These are phyloP conservation scores for Curvularia hawaiiensis DNA, from an alignment of 2,329 filamentous ascomycete species.

Conservation along the genomic window DNA sequence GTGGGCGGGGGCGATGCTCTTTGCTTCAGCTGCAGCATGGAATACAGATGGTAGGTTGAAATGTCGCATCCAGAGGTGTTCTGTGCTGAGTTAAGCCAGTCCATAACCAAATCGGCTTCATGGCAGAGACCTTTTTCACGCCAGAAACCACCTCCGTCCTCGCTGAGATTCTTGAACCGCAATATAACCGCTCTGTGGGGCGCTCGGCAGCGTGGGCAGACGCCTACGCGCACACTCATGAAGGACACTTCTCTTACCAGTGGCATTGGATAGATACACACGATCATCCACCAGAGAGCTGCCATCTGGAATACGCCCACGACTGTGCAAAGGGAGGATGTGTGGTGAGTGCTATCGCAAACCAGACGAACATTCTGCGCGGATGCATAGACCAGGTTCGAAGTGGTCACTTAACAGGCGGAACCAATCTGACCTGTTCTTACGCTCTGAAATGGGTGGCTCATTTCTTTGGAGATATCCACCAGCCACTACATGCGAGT, in stretches of 20 bases:
- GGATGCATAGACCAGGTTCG: conserved; percentile 43
- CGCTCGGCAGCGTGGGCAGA: conserved; percentile 50
- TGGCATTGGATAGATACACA: conserved; percentile 51
- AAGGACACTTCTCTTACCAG: conserved; percentile 50
- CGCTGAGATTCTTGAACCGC: conserved; percentile 45
- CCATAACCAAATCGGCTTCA: conserved; percentile 50
- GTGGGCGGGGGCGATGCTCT: conserved; percentile 18
- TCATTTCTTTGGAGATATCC: conserved; percentile 51
- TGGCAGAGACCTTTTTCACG: conserved; percentile 46
- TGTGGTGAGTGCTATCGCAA: conserved; percentile 50
- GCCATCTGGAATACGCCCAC: conserved; percentile 43
- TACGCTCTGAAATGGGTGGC: conserved; percentile 51
- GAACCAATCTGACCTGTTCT: conserved; percentile 45
- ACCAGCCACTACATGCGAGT: conserved; percentile 50
- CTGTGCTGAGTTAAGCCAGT: conserved; percentile 29
- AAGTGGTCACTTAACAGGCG: conserved; percentile 26
- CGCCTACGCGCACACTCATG: conserved; percentile 45
- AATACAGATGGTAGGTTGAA: conserved; percentile 38
- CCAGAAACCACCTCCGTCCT: conserved; percentile 41
- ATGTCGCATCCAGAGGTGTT: not conserved
- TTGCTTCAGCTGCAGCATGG: conserved; percentile 31
- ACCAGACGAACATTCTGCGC: conserved; percentile 48
- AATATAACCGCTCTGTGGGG: conserved; percentile 49
- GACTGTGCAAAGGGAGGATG: conserved; percentile 49
- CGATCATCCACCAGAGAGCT: conserved; percentile 41